Conservation (phyloP, 148 eudicot genomes). For the Vaccinium vitisidaea region DNA sequence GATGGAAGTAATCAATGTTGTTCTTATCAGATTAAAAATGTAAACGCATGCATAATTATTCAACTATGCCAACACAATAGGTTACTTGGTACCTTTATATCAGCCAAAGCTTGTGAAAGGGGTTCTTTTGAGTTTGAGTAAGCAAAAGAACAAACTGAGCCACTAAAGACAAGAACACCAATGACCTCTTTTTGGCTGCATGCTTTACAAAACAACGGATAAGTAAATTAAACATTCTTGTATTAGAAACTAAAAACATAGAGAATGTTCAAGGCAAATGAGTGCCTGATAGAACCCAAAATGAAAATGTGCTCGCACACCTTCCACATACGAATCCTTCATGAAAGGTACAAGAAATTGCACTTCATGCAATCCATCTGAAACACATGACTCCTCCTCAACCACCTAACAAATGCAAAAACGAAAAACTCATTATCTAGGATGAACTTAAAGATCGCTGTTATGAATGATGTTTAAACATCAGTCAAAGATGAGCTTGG, state of each 20-base stretch:
- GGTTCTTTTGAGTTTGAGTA: slow-evolving; percentile 82
- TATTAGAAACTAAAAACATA: slow-evolving; percentile 4
- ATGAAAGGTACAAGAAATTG: slow-evolving; percentile 80
- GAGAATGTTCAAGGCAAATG: not conserved
- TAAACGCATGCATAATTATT: slow-evolving; percentile 2
- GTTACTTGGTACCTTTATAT: slow-evolving; percentile 64
- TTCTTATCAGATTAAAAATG: not conserved
- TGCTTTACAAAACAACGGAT: slow-evolving; percentile 47
- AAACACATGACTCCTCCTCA: slow-evolving; percentile 51
- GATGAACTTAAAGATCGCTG: not conserved
- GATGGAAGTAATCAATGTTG: not conserved
- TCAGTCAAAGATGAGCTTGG: not conserved
- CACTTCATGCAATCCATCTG: slow-evolving; percentile 70
- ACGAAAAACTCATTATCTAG: not conserved
- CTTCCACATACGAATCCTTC: slow-evolving; percentile 66
- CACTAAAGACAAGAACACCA: slow-evolving; percentile 64
- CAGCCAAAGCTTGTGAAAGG: slow-evolving; percentile 82
- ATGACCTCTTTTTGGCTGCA: slow-evolving; percentile 72
- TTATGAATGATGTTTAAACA: not conserved
- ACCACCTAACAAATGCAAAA: slow-evolving; percentile 39
- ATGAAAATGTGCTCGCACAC: slow-evolving; percentile 37
- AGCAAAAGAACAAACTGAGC: slow-evolving; percentile 79
- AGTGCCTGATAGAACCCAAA: not conserved
- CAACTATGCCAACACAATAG: not conserved
- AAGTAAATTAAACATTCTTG: slow-evolving; percentile 12